phyloP scores from a whole-genome alignment of 306 rosid genomes.

The Herpetospermum pedunculosum region DNA sequence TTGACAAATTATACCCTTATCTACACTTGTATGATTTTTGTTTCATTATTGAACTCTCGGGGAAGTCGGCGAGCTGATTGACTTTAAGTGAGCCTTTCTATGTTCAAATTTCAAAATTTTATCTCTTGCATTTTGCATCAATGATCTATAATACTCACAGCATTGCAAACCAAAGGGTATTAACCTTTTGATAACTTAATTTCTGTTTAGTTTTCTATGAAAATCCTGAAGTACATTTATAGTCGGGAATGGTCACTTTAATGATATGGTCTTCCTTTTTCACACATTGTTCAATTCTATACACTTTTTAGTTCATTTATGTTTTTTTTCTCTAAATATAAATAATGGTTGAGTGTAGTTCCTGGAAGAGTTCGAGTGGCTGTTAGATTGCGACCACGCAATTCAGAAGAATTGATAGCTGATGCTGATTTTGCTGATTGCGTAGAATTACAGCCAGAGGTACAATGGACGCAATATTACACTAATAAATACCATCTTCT shows the following conservation, averaged over 20 bases:
- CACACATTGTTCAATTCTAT: background rate
- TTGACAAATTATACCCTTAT: background rate
- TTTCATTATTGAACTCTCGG: background rate
- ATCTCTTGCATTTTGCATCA: background rate
- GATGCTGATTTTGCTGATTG: constrained; percentile 98
- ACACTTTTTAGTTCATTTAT: constrained; percentile 1
- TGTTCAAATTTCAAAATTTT: background rate
- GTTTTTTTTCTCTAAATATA: background rate
- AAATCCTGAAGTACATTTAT: background rate
- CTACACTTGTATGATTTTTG: background rate
- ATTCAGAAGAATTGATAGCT: constrained; percentile 56
- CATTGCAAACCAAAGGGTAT: background rate
- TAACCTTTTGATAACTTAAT: background rate
- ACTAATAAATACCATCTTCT: background rate
- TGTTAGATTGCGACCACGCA: constrained; percentile 77
- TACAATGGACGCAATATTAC: constrained; percentile 16
- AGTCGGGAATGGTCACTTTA: background rate
- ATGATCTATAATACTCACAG: background rate
- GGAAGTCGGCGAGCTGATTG: background rate
- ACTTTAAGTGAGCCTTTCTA: background rate
- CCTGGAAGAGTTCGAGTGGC: constrained; percentile 98
- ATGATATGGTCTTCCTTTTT: background rate
- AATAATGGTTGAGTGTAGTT: constrained; percentile 33
- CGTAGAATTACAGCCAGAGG: constrained; percentile 96
- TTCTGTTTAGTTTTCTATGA: background rate